Percentiles rank a stretch among this genome's conserved stretches.
Evolutionary conservation across 2,329 filamentous ascomycete species (phyloP).

Genomic region (Aaosphaeria arxii): DNA sequence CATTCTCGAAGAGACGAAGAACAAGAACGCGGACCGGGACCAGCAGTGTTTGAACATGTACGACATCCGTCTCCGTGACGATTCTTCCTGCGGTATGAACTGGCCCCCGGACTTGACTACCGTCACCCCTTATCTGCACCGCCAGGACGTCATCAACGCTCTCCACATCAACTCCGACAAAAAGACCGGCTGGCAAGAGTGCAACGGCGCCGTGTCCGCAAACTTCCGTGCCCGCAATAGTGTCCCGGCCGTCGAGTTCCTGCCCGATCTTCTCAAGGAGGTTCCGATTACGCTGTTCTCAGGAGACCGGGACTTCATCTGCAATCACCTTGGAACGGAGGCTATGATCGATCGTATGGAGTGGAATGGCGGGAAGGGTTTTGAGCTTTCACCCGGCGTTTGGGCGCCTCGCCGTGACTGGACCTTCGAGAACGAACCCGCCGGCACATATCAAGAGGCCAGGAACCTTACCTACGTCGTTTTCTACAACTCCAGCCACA

Average conservation of each 20-base stretch:
- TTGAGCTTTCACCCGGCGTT: constrained; percentile 80
- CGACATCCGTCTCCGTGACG: constrained; percentile 81
- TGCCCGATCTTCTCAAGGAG: constrained; percentile 75
- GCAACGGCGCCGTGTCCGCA: constrained; percentile 71
- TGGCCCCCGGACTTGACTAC: constrained; percentile 85
- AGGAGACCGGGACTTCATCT: constrained; percentile 90
- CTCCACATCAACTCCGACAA: constrained; percentile 81
- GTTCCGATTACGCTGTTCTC: constrained; percentile 85
- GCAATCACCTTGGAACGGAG: constrained; percentile 95
- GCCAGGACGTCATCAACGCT: constrained; percentile 72
- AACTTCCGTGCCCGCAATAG: constrained; percentile 71
- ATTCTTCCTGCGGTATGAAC: constrained; percentile 88
- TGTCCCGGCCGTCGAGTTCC: constrained; percentile 66
- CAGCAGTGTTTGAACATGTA: constrained; percentile 89
- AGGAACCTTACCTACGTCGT: constrained; percentile 93
- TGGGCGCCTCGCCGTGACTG: constrained; percentile 91
- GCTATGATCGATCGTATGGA: constrained; percentile 83
- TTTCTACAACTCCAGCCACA: constrained; percentile 94
- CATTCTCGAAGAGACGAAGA: constrained; percentile 65
- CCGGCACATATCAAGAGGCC: constrained; percentile 91
- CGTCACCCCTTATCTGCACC: constrained; percentile 81
- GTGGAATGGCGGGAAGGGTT: constrained; percentile 90
- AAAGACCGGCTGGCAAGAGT: constrained; percentile 87
- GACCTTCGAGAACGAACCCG: constrained; percentile 85
- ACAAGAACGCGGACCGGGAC: constrained; percentile 51